These are phyloP conservation scores for Hyphopichia fennica DNA, from an alignment of 1,139 yeast species.

Conservation along the genomic window DNA sequence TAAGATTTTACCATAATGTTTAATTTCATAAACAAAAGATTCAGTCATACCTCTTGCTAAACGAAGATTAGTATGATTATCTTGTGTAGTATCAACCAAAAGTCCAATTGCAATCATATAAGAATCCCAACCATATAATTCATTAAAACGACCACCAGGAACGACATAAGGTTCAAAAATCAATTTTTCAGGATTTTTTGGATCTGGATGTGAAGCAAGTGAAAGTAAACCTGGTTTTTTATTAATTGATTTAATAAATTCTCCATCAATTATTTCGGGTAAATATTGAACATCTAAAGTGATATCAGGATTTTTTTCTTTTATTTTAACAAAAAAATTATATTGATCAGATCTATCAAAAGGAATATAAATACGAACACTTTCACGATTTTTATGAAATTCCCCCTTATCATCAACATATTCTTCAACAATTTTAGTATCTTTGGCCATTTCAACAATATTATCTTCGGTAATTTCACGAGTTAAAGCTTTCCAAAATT, in stretches of 20 bases:
- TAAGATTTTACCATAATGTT: constrained; percentile 86
- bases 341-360: constrained; percentile 67
- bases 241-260: constrained; percentile 77
- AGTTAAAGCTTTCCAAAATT: constrained; percentile 82
- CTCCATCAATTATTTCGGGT: constrained; percentile 57
- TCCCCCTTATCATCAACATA: constrained; percentile 40
- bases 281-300: constrained; percentile 75
- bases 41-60: constrained; percentile 91
- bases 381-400: constrained; percentile 29
- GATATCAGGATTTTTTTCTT: constrained; percentile 55
- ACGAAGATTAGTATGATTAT: constrained; percentile 35
- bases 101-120: constrained; percentile 90
- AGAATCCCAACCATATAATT: constrained; percentile 97
- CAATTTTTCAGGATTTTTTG: constrained; percentile 50
- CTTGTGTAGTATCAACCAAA: constrained; percentile 61
- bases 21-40: constrained; percentile 86
- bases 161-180: constrained; percentile 86
- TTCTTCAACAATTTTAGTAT: constrained; percentile 71
- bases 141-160: constrained; percentile 97
- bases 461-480: constrained; percentile 65
- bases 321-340: constrained; percentile 61
- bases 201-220: constrained; percentile 61
- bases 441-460: constrained; percentile 72
- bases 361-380: constrained; percentile 81
- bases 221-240: constrained; percentile 85